Conservation (phyloP, 805 yeast species). For the Ogataea chonburiensis region DNA sequence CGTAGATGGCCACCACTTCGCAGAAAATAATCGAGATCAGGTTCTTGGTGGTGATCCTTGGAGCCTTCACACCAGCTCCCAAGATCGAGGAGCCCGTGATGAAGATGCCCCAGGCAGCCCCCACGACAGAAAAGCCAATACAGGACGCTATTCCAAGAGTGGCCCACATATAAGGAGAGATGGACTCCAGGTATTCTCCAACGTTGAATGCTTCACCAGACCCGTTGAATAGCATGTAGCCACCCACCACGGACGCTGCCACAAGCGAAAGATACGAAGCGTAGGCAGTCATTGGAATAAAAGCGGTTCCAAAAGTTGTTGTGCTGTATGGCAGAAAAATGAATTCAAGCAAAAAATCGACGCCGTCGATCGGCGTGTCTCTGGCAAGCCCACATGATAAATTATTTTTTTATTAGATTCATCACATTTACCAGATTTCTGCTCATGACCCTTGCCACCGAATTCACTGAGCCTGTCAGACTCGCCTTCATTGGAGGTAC, state of each 20-base stretch:
- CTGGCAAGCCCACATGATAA: background rate
- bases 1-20: constrained; percentile 98
- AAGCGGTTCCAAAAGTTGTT: constrained; percentile 9
- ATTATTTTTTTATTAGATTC: constrained; percentile 1
- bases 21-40: constrained; percentile 96
- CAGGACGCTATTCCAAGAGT: constrained; percentile 83
- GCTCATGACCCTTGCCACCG: constrained; percentile 20
- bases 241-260: constrained; percentile 36
- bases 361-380: constrained; percentile 10
- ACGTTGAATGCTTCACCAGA: constrained; percentile 90
- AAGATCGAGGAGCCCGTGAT: constrained; percentile 90
- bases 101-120: constrained; percentile 99
- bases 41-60: constrained; percentile 95
- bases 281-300: constrained; percentile 12
- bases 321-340: constrained; percentile 14
- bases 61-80: constrained; percentile 98
- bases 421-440: constrained; percentile 3
- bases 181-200: constrained; percentile 78
- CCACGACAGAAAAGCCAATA: constrained; percentile 91
- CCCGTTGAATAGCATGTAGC: constrained; percentile 78
- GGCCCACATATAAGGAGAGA: constrained; percentile 98
- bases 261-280: constrained; percentile 27
- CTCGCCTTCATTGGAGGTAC: constrained; percentile 97
- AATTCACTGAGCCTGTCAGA: constrained; percentile 63
- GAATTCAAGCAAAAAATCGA: constrained; percentile 6